Conservation (phyloP, 2,329 filamentous ascomycete species). For the Neurospora crassa region DNA sequence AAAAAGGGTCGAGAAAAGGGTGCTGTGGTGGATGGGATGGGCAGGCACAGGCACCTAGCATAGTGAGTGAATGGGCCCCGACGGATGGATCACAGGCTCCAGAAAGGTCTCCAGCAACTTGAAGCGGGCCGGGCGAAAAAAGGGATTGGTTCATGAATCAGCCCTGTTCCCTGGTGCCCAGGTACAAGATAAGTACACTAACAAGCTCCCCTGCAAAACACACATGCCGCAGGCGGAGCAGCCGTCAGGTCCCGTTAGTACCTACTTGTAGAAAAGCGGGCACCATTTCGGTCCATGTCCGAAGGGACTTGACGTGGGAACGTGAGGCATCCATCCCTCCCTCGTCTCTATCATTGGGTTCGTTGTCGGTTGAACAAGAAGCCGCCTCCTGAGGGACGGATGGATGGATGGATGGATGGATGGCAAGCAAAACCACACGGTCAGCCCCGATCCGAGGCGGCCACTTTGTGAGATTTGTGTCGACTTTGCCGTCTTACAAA, state of each 20-base stretch:
- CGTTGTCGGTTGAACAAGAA: not conserved
- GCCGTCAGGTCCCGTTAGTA: not conserved
- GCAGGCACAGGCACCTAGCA: not conserved
- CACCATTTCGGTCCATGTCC: not conserved
- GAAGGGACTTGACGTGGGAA: not conserved
- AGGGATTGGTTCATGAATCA: not conserved
- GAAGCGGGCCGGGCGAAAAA: not conserved
- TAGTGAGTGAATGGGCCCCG: not conserved
- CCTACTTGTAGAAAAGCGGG: not conserved
- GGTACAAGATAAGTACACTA: not conserved
- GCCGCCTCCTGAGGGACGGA: not conserved
- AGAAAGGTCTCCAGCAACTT: not conserved
- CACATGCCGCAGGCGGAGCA: not conserved
- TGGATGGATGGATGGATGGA: not conserved
- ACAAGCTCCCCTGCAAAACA: not conserved
- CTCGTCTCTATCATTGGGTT: not conserved
- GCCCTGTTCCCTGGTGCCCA: not conserved
- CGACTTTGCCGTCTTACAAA: not conserved
- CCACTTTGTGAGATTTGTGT: not conserved
- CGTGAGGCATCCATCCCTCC: not conserved
- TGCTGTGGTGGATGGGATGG: not conserved
- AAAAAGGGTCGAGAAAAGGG: not conserved
- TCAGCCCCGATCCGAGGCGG: not conserved
- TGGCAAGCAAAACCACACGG: not conserved
- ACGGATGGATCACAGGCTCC: not conserved